Percentiles rank a stretch among this genome's conserved stretches.
These are phyloP conservation scores for Apophysomyces ossiformis DNA, from an alignment of 371 early-diverging fungal genomes.

Conservation along the genomic window DNA sequence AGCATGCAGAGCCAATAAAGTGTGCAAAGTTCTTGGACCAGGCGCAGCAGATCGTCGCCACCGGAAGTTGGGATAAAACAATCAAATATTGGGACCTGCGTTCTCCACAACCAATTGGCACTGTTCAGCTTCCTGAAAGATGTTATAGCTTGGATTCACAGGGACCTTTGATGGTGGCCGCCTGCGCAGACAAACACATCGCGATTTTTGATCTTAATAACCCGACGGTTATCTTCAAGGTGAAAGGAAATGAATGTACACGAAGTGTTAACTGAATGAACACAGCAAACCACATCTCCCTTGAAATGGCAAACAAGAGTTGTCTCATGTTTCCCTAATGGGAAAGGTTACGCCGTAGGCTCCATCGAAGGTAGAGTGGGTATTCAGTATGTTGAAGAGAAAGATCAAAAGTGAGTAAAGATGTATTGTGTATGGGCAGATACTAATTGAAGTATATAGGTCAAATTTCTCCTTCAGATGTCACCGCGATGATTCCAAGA, in stretches of 20 bases:
- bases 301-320: slow-evolving; percentile 86
- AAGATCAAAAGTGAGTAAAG: slow-evolving; percentile 53
- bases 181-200: slow-evolving; percentile 69
- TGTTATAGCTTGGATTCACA: slow-evolving; percentile 86
- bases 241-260: slow-evolving; percentile 9
- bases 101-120: slow-evolving; percentile 72
- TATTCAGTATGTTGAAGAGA: slow-evolving; percentile 87
- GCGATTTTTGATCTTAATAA: slow-evolving; percentile 80
- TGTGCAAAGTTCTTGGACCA: slow-evolving; percentile 75
- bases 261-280: not conserved
- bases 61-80: slow-evolving; percentile 98
- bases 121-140: slow-evolving; percentile 83
- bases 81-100: slow-evolving; percentile 94
- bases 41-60: slow-evolving; percentile 71
- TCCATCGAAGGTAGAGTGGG: slow-evolving; percentile 92
- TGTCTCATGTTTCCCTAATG: slow-evolving; percentile 77
- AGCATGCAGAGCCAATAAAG: slow-evolving; percentile 82
- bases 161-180: slow-evolving; percentile 34
- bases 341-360: slow-evolving; percentile 87
- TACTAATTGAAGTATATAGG: slow-evolving; percentile 30
- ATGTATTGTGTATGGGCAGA: not conserved
- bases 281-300: slow-evolving; percentile 38
- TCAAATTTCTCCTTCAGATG: slow-evolving; percentile 91
- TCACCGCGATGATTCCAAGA: slow-evolving; percentile 80
- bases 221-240: slow-evolving; percentile 78